Percentiles rank a stretch among this genome's conserved stretches.
phyloP scores from a whole-genome alignment of 2,329 filamentous ascomycete genomes.

The Hypoxylon rubiginosum region DNA sequence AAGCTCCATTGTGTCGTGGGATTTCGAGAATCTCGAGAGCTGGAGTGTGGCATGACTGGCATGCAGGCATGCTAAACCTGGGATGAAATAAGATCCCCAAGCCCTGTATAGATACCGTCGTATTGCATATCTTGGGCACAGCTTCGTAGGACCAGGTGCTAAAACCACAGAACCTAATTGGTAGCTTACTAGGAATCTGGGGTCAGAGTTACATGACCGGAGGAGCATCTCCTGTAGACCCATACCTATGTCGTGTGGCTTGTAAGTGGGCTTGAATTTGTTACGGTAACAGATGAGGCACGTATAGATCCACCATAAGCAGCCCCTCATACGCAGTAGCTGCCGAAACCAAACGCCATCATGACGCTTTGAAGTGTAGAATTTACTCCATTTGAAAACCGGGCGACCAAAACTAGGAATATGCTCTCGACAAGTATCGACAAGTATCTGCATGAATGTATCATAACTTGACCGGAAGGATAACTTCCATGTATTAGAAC shows the following conservation, averaged over 20 bases:
- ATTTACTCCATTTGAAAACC: slow-evolving; percentile 19
- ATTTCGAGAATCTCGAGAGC: not conserved
- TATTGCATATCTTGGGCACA: slow-evolving; percentile 5
- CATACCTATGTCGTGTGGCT: slow-evolving; percentile 32
- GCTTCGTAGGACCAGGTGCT: slow-evolving; percentile 22
- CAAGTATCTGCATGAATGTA: too few relatives aligned
- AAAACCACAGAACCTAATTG: slow-evolving; percentile 26
- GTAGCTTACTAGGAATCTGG: slow-evolving; percentile 19
- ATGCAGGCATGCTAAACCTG: too few relatives aligned
- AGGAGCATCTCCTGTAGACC: slow-evolving; percentile 26
- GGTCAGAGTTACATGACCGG: slow-evolving; percentile 27
- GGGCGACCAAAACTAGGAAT: slow-evolving; percentile 7
- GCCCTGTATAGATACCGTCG: not conserved
- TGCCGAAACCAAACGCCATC: slow-evolving; percentile 28
- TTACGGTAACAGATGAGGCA: slow-evolving; percentile 27
- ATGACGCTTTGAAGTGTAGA: slow-evolving; percentile 32
- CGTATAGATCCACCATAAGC: not conserved
- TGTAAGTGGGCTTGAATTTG: slow-evolving; percentile 1
- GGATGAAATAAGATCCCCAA: not conserved
- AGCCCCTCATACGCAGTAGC: slow-evolving; percentile 7
- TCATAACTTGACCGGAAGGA: not conserved
- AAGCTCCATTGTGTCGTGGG: not conserved
- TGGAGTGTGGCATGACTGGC: too few relatives aligned
- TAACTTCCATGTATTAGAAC: not conserved
- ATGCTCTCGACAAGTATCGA: slow-evolving; percentile 4